phyloP scores from a whole-genome alignment of 371 early-diverging fungal genomes.

The Mucor indicus region DNA sequence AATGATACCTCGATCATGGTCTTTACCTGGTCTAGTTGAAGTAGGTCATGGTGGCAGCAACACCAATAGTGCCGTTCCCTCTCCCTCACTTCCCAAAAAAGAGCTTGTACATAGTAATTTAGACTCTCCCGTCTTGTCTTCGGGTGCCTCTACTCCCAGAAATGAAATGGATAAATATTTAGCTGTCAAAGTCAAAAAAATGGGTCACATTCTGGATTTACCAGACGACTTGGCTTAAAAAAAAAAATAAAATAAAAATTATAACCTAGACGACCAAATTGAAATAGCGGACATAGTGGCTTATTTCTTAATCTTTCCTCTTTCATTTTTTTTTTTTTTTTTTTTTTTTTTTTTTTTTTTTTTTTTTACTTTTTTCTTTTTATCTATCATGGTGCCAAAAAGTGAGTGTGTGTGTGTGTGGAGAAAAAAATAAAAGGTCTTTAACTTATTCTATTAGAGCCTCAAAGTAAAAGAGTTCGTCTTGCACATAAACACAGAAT shows the following conservation, averaged over 20 bases:
- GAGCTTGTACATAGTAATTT: neutral
- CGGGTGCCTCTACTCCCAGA: constrained; percentile 22
- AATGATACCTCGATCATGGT: constrained; percentile 88
- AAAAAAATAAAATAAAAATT: neutral
- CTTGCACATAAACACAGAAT: constrained; percentile 75
- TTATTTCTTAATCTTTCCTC: too few relatives aligned
- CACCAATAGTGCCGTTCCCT: constrained; percentile 20
- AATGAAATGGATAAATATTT: constrained; percentile 81
- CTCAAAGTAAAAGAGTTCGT: constrained; percentile 71
- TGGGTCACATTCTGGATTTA: constrained; percentile 85
- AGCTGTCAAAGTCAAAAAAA: constrained; percentile 78
- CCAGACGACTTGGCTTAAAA: constrained; percentile 39
- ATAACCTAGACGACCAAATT: too few relatives aligned
- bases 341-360: too few relatives aligned
- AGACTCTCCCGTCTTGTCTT: constrained; percentile 17
- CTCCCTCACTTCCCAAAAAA: constrained; percentile 5
- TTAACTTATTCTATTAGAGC: constrained; percentile 3
- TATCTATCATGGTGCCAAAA: too few relatives aligned
- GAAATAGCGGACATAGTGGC: too few relatives aligned
- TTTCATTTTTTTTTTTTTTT: too few relatives aligned
- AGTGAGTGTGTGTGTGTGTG: neutral
- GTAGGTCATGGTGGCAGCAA: constrained; percentile 11
- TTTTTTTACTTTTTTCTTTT: too few relatives aligned
- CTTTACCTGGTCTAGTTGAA: constrained; percentile 18
- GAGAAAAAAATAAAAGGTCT: too few relatives aligned